These are phyloP conservation scores for Globisporangium perplexum DNA, from an alignment of 352 stramenopile genomes.

Conservation along the genomic window DNA sequence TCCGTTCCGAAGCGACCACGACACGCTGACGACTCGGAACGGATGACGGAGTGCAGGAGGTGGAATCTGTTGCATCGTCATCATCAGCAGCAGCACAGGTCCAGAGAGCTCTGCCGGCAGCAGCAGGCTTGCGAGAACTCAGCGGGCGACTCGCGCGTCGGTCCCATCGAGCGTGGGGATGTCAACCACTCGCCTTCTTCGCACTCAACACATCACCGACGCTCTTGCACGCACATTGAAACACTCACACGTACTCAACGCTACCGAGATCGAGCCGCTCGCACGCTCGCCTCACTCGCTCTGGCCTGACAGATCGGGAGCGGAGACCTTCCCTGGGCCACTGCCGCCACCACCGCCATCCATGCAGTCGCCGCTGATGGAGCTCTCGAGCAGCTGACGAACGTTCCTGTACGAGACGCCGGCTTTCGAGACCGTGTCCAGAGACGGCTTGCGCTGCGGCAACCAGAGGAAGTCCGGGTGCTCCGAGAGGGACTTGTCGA, in stretches of 20 bases:
- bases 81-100: too few relatives aligned
- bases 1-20: too few relatives aligned
- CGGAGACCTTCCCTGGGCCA: background rate
- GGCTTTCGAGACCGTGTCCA: background rate
- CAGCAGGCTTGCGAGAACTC: too few relatives aligned
- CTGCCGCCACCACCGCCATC: too few relatives aligned
- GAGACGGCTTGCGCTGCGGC: background rate
- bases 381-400: constrained; percentile 3
- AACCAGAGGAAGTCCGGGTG: constrained; percentile 19
- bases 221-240: background rate
- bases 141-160: too few relatives aligned
- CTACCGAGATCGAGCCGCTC: background rate
- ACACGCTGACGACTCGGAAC: too few relatives aligned
- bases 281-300: background rate
- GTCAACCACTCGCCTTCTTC: too few relatives aligned
- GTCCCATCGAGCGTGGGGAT: too few relatives aligned
- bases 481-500: constrained; percentile 5
- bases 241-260: background rate
- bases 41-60: too few relatives aligned
- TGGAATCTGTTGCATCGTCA: too few relatives aligned
- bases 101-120: too few relatives aligned
- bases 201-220: too few relatives aligned
- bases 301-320: background rate
- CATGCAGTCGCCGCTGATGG: constrained; percentile 1
- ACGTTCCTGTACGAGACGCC: constrained; percentile 14